Evolutionary conservation across 495 filamentous ascomycete genomes (phyloP).

Genomic region (Penicillium desertorum): DNA sequence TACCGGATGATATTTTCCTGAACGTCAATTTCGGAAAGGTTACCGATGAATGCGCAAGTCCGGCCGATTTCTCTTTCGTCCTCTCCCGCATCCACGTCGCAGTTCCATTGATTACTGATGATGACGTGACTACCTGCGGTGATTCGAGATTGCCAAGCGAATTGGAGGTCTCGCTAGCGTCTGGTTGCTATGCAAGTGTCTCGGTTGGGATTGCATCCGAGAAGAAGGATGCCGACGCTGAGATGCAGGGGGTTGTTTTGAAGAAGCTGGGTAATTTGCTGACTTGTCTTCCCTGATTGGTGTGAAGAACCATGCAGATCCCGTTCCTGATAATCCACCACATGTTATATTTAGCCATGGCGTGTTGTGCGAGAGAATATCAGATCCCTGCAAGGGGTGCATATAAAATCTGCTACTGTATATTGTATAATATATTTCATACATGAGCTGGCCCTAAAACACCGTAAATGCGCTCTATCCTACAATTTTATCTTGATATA

Average conservation of each 20-base stretch:
- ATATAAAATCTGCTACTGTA: background rate
- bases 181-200: conserved; percentile 60
- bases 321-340: background rate
- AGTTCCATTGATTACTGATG: conserved; percentile 44
- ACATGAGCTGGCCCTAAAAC: too few relatives aligned
- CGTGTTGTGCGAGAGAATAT: background rate
- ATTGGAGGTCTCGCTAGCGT: conserved; percentile 42
- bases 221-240: conserved; percentile 57
- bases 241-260: conserved; percentile 55
- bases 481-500: too few relatives aligned
- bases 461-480: too few relatives aligned
- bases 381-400: background rate
- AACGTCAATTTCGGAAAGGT: conserved; percentile 66
- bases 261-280: conserved; percentile 54
- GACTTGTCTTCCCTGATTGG: conserved; percentile 43
- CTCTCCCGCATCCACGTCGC: conserved; percentile 58
- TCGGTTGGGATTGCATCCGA: conserved; percentile 58
- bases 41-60: conserved; percentile 43
- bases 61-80: conserved; percentile 58
- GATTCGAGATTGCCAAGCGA: conserved; percentile 58
- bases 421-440: too few relatives aligned
- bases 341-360: background rate
- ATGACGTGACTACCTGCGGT: conserved; percentile 59
- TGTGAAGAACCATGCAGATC: background rate
- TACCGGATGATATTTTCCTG: conserved; percentile 58